Base-by-base conservation (phyloP, 2,329 filamentous ascomycete species). In the Atkinsonella texensis region DNA sequence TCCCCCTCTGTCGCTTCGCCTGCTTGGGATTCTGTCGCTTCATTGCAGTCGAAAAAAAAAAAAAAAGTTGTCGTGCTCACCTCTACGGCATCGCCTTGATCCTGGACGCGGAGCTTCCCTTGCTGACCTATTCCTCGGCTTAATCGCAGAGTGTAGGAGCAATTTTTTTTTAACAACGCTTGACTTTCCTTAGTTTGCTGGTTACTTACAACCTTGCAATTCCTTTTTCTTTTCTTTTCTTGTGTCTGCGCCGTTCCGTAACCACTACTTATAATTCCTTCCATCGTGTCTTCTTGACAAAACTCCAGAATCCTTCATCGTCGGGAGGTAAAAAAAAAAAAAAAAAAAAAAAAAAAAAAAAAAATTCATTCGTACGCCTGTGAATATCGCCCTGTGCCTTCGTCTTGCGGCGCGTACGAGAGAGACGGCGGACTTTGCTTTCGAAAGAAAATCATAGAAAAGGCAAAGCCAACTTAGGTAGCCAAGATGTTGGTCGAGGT, bases 401-500 rank as follows among this genome's bases (percentile, higher is more conserved):
- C 46, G 11, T 50, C 35, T 38, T 40, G 35, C 40, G 35, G 35
- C 43, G 52, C 47, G 46, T 53, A 57, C 55, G 54, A 57, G 48
- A 47, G 35, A 13, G n/a, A 59, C 44, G 52, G 58, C 60, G 54
- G 55, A 60, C 11, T 20, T 28, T 50, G 40, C 18, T 50, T 38
- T 23, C 20, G 20, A 23, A 11, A 11, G 7, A 28, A 28, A 28
- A 38, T 23, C 20, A n/a, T 12, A 42, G 18, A 51, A 57, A 64
- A 53, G 52, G 59, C 35, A 33, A 18, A 56, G 59, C 48, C 46
- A 17, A 46, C 23, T 18, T 18, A 44, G 28, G 28, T 28, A 28
- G 52, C 52, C 52, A 59, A 57, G 50, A 67, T 68, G 65, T 62
- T 68, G 64, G 64, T 67, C 52, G 65, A 68, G 60, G 65, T 68